Percentiles rank a stretch among this genome's conserved stretches.
These are phyloP conservation scores for Saccharomycopsis crataegensis DNA, from an alignment of 1,139 yeast species.

Conservation along the genomic window DNA sequence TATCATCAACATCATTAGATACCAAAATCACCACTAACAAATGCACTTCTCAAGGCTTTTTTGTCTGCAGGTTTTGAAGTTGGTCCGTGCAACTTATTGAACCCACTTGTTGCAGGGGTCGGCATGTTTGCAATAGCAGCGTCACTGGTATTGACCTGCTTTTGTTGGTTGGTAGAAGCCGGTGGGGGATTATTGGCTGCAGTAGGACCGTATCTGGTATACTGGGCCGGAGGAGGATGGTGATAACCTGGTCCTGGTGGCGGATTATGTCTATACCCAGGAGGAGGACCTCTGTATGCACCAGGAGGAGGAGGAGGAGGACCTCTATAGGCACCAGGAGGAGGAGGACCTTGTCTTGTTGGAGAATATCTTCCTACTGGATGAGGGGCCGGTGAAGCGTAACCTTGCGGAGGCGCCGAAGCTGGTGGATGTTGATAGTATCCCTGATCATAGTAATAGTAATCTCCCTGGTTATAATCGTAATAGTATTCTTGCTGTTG, in stretches of 20 bases:
- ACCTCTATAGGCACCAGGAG: conserved; percentile 2
- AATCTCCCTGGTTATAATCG: conserved; percentile 4
- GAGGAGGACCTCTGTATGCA: neutral
- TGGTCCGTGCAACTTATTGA: conserved; percentile 19
- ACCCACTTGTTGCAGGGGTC: conserved; percentile 10
- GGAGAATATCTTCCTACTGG: conserved; percentile 5
- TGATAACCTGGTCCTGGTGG: conserved; percentile 1
- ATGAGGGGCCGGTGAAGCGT: conserved; percentile 5
- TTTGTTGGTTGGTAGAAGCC: neutral
- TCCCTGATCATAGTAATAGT: conserved; percentile 13
- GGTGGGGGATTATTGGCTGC: neutral
- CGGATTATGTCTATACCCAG: conserved; percentile 3
- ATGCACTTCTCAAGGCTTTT: conserved; percentile 20
- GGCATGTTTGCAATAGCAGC: conserved; percentile 19
- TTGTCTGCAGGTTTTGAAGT: conserved; percentile 15
- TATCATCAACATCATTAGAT: conserved; percentile 5
- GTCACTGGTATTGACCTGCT: conserved; percentile 10
- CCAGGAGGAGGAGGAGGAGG: conserved; percentile 8
- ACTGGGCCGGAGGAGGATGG: neutral
- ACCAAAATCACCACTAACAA: conserved; percentile 20
- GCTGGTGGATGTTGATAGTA: conserved; percentile 17
- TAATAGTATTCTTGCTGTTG: conserved; percentile 6
- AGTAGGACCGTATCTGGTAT: neutral
- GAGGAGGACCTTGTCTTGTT: conserved; percentile 12
- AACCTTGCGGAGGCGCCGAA: conserved; percentile 9